Conservation (phyloP, 2,329 filamentous ascomycete genomes). For the Westerdykella aurantiaca region DNA sequence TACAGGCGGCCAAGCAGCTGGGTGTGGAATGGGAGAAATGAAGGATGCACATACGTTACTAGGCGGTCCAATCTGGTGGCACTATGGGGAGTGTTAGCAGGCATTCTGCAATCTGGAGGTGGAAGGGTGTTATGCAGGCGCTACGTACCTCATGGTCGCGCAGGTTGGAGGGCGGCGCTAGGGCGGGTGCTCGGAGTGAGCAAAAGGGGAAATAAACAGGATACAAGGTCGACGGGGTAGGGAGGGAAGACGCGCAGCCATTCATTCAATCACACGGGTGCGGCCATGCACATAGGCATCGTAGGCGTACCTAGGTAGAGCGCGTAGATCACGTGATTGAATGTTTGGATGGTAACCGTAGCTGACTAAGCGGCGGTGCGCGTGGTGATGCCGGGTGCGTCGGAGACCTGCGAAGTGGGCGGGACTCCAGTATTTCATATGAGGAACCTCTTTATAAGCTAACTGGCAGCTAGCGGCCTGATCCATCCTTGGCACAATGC, state of each 20-base stretch:
- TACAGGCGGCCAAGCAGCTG: background rate
- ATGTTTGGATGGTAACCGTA: background rate
- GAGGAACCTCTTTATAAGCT: conserved; percentile 22
- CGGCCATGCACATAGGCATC: background rate
- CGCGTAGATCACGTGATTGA: conserved; percentile 1
- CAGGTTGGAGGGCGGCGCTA: conserved; percentile 6
- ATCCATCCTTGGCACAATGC: conserved; percentile 11
- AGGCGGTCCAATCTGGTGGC: conserved; percentile 36
- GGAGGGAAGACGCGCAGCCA: background rate
- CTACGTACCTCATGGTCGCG: conserved; percentile 18
- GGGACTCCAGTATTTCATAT: conserved; percentile 22
- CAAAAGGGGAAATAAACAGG: conserved; percentile 1
- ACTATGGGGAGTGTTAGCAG: conserved; percentile 32
- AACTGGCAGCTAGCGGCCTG: conserved; percentile 15
- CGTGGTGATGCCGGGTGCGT: conserved; percentile 7
- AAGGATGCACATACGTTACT: conserved; percentile 31
- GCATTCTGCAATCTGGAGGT: conserved; percentile 7
- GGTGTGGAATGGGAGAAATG: background rate
- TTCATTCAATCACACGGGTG: background rate
- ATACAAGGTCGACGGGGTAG: conserved; percentile 4
- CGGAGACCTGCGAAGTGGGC: conserved; percentile 24
- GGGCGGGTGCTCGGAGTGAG: conserved; percentile 5
- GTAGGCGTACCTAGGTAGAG: background rate
- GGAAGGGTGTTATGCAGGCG: conserved; percentile 8
- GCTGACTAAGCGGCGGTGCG: conserved; percentile 13